Evolutionary conservation across 176 grass and related monocot species (phyloP).

Genomic region (Olyra latifolia): DNA sequence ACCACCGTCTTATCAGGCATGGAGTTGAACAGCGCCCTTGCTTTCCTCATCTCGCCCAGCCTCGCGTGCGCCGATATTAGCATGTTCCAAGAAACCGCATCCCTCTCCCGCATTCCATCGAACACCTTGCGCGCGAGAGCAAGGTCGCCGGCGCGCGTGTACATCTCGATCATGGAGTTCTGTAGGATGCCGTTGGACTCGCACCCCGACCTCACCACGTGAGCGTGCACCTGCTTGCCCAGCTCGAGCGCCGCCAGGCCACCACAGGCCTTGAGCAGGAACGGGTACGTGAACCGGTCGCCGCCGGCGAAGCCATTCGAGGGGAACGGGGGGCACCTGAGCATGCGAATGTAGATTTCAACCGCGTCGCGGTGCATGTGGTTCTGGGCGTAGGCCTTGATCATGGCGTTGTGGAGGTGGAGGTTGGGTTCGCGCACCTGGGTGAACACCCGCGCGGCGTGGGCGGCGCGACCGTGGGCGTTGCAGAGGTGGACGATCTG

Average conservation of each 20-base stretch:
- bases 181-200: slow-evolving; percentile 44
- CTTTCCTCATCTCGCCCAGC: slow-evolving; percentile 46
- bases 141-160: slow-evolving; percentile 36
- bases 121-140: slow-evolving; percentile 46
- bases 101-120: slow-evolving; percentile 50
- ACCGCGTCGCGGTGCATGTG: slow-evolving; percentile 42
- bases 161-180: slow-evolving; percentile 71
- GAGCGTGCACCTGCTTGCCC: slow-evolving; percentile 49
- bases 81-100: slow-evolving; percentile 67
- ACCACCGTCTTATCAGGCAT: slow-evolving; percentile 62
- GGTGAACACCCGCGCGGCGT: slow-evolving; percentile 54
- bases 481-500: slow-evolving; percentile 63
- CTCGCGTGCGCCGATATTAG: slow-evolving; percentile 64
- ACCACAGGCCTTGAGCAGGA: slow-evolving; percentile 59
- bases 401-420: slow-evolving; percentile 61
- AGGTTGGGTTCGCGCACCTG: slow-evolving; percentile 46
- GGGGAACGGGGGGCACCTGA: slow-evolving; percentile 4
- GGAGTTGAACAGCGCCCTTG: slow-evolving; percentile 37
- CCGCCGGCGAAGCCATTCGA: slow-evolving; percentile 19
- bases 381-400: slow-evolving; percentile 67
- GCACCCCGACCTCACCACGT: slow-evolving; percentile 47
- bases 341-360: slow-evolving; percentile 44
- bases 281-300: slow-evolving; percentile 79
- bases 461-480: slow-evolving; percentile 37
- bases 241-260: slow-evolving; percentile 27